These are phyloP conservation scores for Eutypella sp. DNA, from an alignment of 2,329 filamentous ascomycete genomes.

Conservation along the genomic window DNA sequence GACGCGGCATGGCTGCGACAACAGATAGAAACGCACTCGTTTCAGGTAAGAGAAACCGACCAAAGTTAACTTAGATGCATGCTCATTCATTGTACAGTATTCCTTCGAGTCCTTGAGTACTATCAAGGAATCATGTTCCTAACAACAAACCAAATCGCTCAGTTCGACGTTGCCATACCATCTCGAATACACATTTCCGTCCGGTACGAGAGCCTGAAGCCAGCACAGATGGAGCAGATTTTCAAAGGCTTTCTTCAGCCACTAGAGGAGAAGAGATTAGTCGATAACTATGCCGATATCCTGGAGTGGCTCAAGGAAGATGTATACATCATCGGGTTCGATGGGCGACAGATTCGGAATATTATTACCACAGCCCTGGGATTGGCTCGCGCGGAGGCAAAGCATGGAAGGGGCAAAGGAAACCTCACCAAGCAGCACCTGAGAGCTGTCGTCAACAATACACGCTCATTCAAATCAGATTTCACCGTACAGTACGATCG, in stretches of 20 bases:
- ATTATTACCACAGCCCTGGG: conserved; percentile 6
- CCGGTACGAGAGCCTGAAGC: conserved; percentile 10
- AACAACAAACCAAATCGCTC: conserved; percentile 21
- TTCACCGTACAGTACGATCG: not conserved
- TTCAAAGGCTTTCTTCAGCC: conserved; percentile 8
- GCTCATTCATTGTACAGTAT: not conserved
- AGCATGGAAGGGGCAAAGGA: not conserved
- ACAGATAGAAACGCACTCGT: conserved; percentile 8
- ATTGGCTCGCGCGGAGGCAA: not conserved
- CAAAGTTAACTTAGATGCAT: not conserved
- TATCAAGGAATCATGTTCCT: conserved; percentile 13
- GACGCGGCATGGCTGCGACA: not conserved
- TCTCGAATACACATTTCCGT: conserved; percentile 21
- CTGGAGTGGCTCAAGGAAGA: conserved; percentile 1
- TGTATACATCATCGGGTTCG: conserved; percentile 4
- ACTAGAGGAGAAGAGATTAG: conserved; percentile 1
- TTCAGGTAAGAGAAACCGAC: conserved; percentile 2
- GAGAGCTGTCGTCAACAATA: not conserved
- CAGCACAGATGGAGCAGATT: conserved; percentile 3
- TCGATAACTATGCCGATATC: not conserved
- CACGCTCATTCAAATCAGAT: not conserved
- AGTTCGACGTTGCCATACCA: conserved; percentile 20
- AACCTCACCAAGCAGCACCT: not conserved
- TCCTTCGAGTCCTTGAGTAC: conserved; percentile 10
- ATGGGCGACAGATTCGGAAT: conserved; percentile 17